Percentiles rank a stretch among this genome's conserved stretches.
Conservation (phyloP, 2,329 filamentous ascomycete species). For the Herpotrichia juniperi region DNA sequence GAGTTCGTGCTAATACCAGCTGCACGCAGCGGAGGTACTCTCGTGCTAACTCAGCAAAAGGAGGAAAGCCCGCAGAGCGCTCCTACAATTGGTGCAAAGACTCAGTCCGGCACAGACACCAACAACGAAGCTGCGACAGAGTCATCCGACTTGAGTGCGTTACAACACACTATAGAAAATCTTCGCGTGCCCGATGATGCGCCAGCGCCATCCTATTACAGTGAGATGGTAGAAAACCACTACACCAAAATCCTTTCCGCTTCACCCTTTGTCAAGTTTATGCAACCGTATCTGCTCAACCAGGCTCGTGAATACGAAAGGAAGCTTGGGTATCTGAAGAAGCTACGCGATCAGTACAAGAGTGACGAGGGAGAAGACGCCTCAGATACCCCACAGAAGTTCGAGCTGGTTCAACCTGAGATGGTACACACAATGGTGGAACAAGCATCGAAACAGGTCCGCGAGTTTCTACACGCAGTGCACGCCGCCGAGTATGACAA, state of each 20-base stretch:
- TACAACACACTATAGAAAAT: slow-evolving; percentile 48
- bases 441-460: slow-evolving; percentile 82
- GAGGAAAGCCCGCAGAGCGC: slow-evolving; percentile 14
- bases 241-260: slow-evolving; percentile 92
- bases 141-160: not conserved
- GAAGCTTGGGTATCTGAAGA: slow-evolving; percentile 79
- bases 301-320: slow-evolving; percentile 90
- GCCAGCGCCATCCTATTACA: slow-evolving; percentile 89
- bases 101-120: not conserved
- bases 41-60: slow-evolving; percentile 20
- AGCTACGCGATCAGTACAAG: slow-evolving; percentile 75
- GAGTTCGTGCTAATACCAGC: slow-evolving; percentile 85
- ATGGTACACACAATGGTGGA: slow-evolving; percentile 89
- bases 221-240: slow-evolving; percentile 91
- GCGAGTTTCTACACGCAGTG: slow-evolving; percentile 91
- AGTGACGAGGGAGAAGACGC: slow-evolving; percentile 41
- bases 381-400: slow-evolving; percentile 64
- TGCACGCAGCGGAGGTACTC: slow-evolving; percentile 54
- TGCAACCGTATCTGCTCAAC: slow-evolving; percentile 90
- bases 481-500: slow-evolving; percentile 98
- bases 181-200: slow-evolving; percentile 73
- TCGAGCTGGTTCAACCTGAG: slow-evolving; percentile 90
- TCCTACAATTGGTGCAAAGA: not conserved
- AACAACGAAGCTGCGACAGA: not conserved
- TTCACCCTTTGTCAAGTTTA: slow-evolving; percentile 95